These are phyloP conservation scores for Heteromeles arbutifolia DNA, from an alignment of 306 rosid species.

Conservation along the genomic window DNA sequence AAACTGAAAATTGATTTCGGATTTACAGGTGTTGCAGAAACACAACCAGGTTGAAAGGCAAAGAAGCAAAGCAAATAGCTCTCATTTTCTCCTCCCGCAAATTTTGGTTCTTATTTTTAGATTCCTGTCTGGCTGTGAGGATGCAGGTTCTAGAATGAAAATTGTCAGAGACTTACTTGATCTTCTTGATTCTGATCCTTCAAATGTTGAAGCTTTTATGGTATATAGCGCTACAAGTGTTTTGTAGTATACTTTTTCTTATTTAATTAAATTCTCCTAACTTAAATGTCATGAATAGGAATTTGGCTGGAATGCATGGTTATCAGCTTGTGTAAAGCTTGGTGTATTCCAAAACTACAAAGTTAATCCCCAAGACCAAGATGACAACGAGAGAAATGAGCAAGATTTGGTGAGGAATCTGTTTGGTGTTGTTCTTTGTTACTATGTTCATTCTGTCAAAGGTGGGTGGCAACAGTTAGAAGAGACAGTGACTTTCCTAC, in stretches of 20 bases:
- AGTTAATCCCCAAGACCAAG: conserved; percentile 32
- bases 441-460: conserved; percentile 66
- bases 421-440: conserved; percentile 75
- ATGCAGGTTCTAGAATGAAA: conserved; percentile 54
- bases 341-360: conserved; percentile 57
- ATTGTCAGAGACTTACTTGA: conserved; percentile 77
- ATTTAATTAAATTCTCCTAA: conserved; percentile 18
- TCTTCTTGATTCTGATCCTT: conserved; percentile 92
- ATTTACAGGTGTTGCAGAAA: conserved; percentile 79
- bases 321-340: conserved; percentile 64
- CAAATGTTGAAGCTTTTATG: conserved; percentile 96
- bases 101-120: conserved; percentile 75
- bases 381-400: conserved; percentile 47
- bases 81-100: conserved; percentile 90
- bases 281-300: conserved; percentile 48
- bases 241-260: conserved; percentile 5
- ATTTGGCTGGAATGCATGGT: conserved; percentile 94
- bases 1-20: conserved; percentile 8
- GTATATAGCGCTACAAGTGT: conserved; percentile 31
- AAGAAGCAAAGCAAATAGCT: conserved; percentile 56
- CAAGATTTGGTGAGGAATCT: conserved; percentile 53
- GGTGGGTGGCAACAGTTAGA: conserved; percentile 99
- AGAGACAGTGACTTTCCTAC: conserved; percentile 72
- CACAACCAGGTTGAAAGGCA: conserved; percentile 62
- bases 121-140: conserved; percentile 73